Percentiles rank a stretch among this genome's conserved stretches.
Evolutionary conservation across 202 grass and related monocot genomes (phyloP).

Genomic region (Panicum virgatum): DNA sequence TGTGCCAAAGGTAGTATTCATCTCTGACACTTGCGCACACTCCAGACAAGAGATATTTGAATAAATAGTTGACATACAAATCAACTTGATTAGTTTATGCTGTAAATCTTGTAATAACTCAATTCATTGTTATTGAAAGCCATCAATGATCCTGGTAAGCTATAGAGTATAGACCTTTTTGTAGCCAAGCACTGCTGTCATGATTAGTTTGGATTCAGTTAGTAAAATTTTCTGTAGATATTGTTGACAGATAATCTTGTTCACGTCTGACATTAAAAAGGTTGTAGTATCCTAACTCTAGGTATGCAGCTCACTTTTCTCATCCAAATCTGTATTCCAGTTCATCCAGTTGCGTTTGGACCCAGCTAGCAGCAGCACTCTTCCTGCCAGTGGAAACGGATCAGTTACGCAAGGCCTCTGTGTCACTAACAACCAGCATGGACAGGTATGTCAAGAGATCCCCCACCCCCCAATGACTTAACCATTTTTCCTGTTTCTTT

Average conservation of each 20-base stretch:
- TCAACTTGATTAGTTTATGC: conserved; percentile 12
- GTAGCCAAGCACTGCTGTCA: not conserved
- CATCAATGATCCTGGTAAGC: not conserved
- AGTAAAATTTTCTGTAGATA: not conserved
- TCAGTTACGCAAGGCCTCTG: conserved; percentile 68
- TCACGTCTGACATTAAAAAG: not conserved
- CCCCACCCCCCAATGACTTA: not conserved
- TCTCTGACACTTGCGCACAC: conserved; percentile 4
- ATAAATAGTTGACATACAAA: not conserved
- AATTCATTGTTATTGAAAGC: conserved; percentile 21
- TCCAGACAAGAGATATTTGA: not conserved
- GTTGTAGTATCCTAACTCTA: not conserved
- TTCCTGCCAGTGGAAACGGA: conserved; percentile 69
- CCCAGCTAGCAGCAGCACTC: conserved; percentile 80
- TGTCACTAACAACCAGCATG: conserved; percentile 89
- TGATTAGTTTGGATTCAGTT: not conserved
- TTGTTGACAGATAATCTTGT: not conserved
- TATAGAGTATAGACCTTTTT: conserved; percentile 24
- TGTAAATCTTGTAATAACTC: conserved; percentile 11
- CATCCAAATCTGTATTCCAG: conserved; percentile 50
- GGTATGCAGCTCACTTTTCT: conserved; percentile 10
- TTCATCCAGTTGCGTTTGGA: conserved; percentile 87
- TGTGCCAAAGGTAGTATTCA: conserved; percentile 82
- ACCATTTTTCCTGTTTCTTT: not conserved
- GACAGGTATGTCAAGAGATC: conserved; percentile 68